Base-by-base conservation (phyloP, 2,329 filamentous ascomycete genomes). In the Aspergillus melleus region DNA sequence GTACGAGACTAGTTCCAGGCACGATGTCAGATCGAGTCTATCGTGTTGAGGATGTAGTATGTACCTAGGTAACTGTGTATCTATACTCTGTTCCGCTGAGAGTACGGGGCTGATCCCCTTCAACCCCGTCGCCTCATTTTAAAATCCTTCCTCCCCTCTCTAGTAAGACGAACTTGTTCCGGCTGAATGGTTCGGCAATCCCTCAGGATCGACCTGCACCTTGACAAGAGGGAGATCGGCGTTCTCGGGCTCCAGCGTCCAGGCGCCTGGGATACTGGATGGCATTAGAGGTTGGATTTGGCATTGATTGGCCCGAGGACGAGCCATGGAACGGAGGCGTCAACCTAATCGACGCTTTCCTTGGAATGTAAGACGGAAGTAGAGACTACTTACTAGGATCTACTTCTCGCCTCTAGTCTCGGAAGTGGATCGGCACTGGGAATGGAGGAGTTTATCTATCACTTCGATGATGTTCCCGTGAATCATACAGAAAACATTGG, bases 1-100 rank as follows among this genome's bases (percentile, higher is more conserved):
- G 54, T 56, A 46, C 29, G 54, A 56, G 46, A 56, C 54, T 56
- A 56, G 46, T 29, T 29, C 49, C 54, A 55, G 54, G 54, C 44
- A 55, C 54, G 46, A 55, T 49, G 44, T 24, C 26, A 46, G 42
- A 46, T 10, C 16, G n/a, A 46, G 16, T 19, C 12, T 46, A 46
- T 22, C n/a, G 3, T 46, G 10, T 6, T 19, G 39, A n/a, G 8
- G 39, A 42, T 46, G 12, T 6, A n/a, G 42, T 22, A n/a, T 9
- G n/a, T 46, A 20, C 19, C 11, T 6, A 11, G 30, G 8, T 4
- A 32, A 32, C 30, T 11, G 9, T 4, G 30, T 36, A 36, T 36
- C 3, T 10, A 32, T 32, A 32, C 30, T 36, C 26, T 29, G 26
- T 29, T 29, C 26, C 26, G 26, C 8, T 1, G 26, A 29, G 26